These are phyloP conservation scores for Polygonum aviculare DNA, from an alignment of 148 eudicot species.

Conservation along the genomic window DNA sequence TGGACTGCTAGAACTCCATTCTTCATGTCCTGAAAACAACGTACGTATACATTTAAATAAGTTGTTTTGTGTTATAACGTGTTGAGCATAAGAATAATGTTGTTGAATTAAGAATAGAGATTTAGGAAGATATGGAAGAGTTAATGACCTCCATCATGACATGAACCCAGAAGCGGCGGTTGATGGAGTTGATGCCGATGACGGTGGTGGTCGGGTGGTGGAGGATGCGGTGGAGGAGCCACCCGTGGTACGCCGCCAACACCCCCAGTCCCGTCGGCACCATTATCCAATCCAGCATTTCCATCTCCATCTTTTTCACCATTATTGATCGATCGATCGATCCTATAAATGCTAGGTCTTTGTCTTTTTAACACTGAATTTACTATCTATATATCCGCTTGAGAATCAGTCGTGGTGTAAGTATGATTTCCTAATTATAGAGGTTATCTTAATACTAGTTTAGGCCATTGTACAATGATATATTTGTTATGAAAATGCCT, in stretches of 20 bases:
- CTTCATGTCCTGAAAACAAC: slow-evolving; percentile 53
- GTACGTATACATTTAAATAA: no score
- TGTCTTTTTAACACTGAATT: no score
- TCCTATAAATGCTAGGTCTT: no score
- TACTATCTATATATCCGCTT: no score
- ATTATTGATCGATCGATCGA: no score
- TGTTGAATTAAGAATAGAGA: background rate
- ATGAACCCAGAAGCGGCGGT: slow-evolving; percentile 78
- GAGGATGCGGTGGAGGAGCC: slow-evolving; percentile 44
- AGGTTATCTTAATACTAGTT: no score
- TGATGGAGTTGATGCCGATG: slow-evolving; percentile 70
- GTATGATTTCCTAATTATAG: no score
- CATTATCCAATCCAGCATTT: slow-evolving; percentile 41
- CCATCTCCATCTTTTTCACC: slow-evolving; percentile 8
- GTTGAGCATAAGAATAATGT: no score
- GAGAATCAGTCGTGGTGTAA: no score
- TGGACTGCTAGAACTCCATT: slow-evolving; percentile 80
- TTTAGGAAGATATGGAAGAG: background rate
- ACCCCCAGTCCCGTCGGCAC: slow-evolving; percentile 62
- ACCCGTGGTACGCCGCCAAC: slow-evolving; percentile 54
- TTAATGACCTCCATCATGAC: slow-evolving; percentile 77
- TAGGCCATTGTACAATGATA: no score
- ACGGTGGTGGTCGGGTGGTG: slow-evolving; percentile 54
- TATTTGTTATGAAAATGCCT: no score
- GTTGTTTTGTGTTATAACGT: background rate